A percentile compares a stretch with the other conserved stretches of the same genome.
phyloP scores from a whole-genome alignment of 2,329 filamentous ascomycete species.

The Scleromitrula shiraiana region DNA sequence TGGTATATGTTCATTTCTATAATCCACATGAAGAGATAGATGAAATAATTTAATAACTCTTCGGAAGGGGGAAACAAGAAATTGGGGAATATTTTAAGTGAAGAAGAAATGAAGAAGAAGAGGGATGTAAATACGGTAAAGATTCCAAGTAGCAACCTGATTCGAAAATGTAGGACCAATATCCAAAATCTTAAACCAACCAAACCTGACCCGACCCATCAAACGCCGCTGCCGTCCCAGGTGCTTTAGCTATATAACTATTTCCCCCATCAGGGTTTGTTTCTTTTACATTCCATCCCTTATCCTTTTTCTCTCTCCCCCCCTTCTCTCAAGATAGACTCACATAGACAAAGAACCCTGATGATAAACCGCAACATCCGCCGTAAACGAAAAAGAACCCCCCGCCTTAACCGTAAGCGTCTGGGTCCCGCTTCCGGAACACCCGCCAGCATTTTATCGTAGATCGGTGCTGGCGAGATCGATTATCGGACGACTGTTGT shows the following conservation, averaged over 20 bases:
- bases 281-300: too few species aligned
- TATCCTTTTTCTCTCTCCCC: not conserved
- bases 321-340: not conserved
- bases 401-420: slow-evolving; percentile 30
- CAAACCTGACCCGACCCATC: slow-evolving; percentile 32
- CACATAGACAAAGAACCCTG: slow-evolving; percentile 30
- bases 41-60: not conserved
- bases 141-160: slow-evolving; percentile 21
- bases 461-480: slow-evolving; percentile 20
- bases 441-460: slow-evolving; percentile 38
- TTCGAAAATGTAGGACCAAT: slow-evolving; percentile 26
- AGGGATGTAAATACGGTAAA: slow-evolving; percentile 23
- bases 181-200: slow-evolving; percentile 34
- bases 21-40: not conserved
- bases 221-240: slow-evolving; percentile 28
- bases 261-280: too few species aligned
- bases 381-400: slow-evolving; percentile 38
- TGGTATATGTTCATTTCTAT: slow-evolving; percentile 26
- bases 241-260: slow-evolving; percentile 31
- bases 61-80: not conserved
- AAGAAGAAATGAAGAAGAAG: not conserved
- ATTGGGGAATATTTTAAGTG: not conserved
- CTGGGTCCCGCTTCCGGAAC: slow-evolving; percentile 12
- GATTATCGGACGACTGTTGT: slow-evolving; percentile 43
- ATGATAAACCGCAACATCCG: slow-evolving; percentile 34